Evolutionary conservation across 129 eudicot species (phyloP).

Genomic region (Tagetes patula): DNA sequence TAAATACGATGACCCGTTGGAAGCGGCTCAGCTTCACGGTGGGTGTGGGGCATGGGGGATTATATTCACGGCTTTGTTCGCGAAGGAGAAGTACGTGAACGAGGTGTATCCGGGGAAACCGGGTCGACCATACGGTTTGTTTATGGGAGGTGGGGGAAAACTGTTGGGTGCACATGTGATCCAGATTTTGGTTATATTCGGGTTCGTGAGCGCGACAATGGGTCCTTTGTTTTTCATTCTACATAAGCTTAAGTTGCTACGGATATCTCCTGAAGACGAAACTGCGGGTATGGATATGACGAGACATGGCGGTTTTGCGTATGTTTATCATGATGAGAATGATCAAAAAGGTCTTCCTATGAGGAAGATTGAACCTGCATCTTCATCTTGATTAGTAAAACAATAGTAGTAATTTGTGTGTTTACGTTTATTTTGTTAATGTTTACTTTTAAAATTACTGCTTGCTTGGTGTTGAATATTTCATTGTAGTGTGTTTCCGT

Average conservation of each 20-base stretch:
- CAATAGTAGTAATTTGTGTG: no score
- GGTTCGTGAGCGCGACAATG: constrained; percentile 58
- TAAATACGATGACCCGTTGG: constrained; percentile 59
- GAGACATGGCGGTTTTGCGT: constrained; percentile 65
- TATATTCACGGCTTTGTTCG: constrained; percentile 56
- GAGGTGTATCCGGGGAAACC: constrained; percentile 49
- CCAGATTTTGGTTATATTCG: constrained; percentile 46
- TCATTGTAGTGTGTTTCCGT: no score
- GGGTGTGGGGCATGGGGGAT: constrained; percentile 75
- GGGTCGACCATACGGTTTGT: constrained; percentile 52
- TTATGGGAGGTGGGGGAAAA: constrained; percentile 57
- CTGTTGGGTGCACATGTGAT: constrained; percentile 51
- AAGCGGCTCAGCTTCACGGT: constrained; percentile 67
- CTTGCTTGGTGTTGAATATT: no score
- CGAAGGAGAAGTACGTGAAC: constrained; percentile 41
- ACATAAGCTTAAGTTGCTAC: constrained; percentile 36
- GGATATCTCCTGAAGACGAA: constrained; percentile 61
- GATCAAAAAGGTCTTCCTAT: constrained; percentile 44
- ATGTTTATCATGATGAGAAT: constrained; percentile 52
- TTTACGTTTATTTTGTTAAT: no score
- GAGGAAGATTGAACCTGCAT: constrained; percentile 36
- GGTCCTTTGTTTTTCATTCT: constrained; percentile 42
- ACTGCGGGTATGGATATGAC: constrained; percentile 69
- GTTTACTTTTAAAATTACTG: no score
- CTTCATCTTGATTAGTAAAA: background rate